Evolutionary conservation across 805 yeast species (phyloP).

Genomic region (Zygosaccharomyces gambellarensis): DNA sequence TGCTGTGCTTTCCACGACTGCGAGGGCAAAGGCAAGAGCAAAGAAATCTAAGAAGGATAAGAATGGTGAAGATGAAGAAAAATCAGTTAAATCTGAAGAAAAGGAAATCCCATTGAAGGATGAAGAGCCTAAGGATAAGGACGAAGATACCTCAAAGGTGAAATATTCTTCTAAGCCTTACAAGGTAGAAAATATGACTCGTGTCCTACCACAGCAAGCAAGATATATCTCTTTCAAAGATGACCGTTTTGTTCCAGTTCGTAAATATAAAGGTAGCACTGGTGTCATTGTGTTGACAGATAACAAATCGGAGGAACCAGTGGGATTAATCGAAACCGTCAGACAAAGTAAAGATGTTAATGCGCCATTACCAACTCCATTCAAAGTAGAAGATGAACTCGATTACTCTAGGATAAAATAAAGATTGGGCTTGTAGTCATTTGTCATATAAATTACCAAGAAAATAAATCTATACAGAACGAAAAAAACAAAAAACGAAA

Average conservation of each 20-base stretch:
- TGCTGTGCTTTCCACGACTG: conserved; percentile 92
- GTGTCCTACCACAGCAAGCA: conserved; percentile 87
- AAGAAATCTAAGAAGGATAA: conserved; percentile 55
- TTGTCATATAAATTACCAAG: neutral
- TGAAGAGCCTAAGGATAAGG: conserved; percentile 22
- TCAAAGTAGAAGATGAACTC: conserved; percentile 31
- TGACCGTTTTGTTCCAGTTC: conserved; percentile 75
- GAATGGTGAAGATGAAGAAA: conserved; percentile 39
- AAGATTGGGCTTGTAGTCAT: neutral
- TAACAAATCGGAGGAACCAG: conserved; percentile 53
- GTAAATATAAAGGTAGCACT: conserved; percentile 61
- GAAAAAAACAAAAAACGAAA: neutral
- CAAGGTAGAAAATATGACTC: conserved; percentile 69
- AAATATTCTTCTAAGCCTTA: conserved; percentile 62
- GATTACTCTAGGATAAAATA: conserved; percentile 18
- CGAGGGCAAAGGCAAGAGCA: conserved; percentile 84
- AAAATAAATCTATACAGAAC: neutral
- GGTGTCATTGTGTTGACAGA: conserved; percentile 74
- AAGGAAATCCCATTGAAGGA: conserved; percentile 25
- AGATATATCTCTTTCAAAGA: conserved; percentile 78
- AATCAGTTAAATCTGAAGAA: conserved; percentile 27
- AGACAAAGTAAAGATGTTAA: conserved; percentile 70
- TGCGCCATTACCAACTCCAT: conserved; percentile 50
- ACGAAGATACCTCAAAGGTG: conserved; percentile 36
- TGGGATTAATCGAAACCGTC: conserved; percentile 71